phyloP scores from a whole-genome alignment of 1,284 basidiomycete genomes.

The Ustilago trichophora region DNA sequence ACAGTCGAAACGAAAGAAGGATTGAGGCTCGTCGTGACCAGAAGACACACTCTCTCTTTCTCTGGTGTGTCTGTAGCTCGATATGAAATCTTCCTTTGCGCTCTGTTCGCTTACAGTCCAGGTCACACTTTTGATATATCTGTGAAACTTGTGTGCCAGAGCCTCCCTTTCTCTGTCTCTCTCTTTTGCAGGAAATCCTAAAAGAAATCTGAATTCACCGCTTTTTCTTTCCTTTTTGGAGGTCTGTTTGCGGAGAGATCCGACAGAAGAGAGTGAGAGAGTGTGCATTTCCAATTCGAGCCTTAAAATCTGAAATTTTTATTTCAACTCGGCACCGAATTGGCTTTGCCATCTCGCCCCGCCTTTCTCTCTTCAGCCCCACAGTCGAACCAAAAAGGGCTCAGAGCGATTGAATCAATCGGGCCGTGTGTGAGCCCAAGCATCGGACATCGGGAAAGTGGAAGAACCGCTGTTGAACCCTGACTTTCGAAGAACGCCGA shows the following conservation, averaged over 20 bases:
- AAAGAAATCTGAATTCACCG: neutral
- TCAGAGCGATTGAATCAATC: no score
- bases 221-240: neutral
- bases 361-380: neutral
- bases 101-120: no score
- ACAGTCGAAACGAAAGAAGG: conserved; percentile 13
- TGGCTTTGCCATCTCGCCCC: neutral
- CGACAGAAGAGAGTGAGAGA: neutral
- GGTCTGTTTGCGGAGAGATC: neutral
- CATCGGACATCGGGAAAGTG: neutral
- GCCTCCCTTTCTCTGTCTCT: no score
- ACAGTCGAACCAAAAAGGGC: no score
- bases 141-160: no score
- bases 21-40: no score
- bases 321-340: conserved; percentile 14
- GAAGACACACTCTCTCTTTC: no score
- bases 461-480: neutral
- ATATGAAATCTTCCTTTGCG: conserved; percentile 9
- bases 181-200: neutral
- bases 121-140: no score
- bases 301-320: conserved; percentile 16
- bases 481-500: neutral
- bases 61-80: no score
- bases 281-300: neutral
- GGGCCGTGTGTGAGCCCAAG: no score